Conservation (phyloP, 495 filamentous ascomycete species). For the Neurospora africana region DNA sequence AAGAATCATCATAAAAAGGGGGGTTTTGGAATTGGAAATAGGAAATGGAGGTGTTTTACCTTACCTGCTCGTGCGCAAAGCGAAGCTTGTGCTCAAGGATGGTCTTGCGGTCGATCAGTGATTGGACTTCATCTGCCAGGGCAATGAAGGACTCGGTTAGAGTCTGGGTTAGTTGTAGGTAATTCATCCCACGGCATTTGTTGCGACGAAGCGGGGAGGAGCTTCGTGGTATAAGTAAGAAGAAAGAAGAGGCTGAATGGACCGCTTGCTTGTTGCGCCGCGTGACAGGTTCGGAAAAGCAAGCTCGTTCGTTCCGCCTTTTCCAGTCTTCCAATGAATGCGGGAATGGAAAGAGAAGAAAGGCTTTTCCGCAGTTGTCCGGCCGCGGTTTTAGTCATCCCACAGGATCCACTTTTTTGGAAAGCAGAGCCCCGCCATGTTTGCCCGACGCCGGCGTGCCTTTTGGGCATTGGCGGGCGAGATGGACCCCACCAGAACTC, state of each 20-base stretch:
- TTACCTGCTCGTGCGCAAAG: slow-evolving; percentile 48
- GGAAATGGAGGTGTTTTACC: slow-evolving; percentile 11
- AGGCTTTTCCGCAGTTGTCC: neutral
- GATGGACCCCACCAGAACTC: neutral
- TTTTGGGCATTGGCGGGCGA: neutral
- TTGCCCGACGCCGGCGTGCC: neutral
- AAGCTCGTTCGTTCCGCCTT: neutral
- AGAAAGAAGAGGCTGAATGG: neutral
- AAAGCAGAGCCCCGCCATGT: slow-evolving; percentile 1
- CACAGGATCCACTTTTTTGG: neutral
- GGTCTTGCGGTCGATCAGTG: slow-evolving; percentile 42
- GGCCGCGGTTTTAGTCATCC: slow-evolving; percentile 2
- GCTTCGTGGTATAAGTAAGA: neutral
- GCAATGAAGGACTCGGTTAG: slow-evolving; percentile 53
- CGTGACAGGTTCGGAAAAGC: neutral
- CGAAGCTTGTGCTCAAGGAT: slow-evolving; percentile 48
- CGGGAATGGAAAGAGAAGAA: neutral
- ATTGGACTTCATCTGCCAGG: slow-evolving; percentile 49
- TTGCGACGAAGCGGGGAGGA: neutral
- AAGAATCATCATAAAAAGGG: slow-evolving; percentile 43
- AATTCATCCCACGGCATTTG: slow-evolving; percentile 28
- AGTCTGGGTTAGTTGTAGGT: slow-evolving; percentile 34
- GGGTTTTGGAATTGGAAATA: slow-evolving; percentile 1
- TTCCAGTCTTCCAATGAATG: neutral
- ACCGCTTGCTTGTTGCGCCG: slow-evolving; percentile 5